phyloP scores from a whole-genome alignment of 2,329 filamentous ascomycete species.

The Botryotinia globosa region DNA sequence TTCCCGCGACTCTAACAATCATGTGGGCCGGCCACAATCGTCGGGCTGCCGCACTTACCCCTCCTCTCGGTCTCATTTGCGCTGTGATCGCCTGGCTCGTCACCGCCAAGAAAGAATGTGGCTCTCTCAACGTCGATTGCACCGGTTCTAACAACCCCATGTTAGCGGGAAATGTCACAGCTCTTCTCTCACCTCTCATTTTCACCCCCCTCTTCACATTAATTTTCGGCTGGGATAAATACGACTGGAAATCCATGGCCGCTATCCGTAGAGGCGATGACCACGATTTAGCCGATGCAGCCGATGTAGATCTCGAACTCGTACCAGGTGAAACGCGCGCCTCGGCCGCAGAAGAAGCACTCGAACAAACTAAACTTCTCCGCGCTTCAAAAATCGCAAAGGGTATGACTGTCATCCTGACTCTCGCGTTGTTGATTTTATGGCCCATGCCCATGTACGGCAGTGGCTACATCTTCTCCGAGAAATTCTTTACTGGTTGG shows the following conservation, averaged over 20 bases:
- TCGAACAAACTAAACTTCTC: constrained; percentile 48
- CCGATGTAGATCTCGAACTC: constrained; percentile 63
- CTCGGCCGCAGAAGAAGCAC: constrained; percentile 42
- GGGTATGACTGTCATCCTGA: constrained; percentile 57
- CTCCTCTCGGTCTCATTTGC: constrained; percentile 65
- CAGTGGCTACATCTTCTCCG: constrained; percentile 74
- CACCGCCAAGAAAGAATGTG: constrained; percentile 67
- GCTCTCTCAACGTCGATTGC: constrained; percentile 65
- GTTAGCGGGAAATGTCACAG: constrained; percentile 82
- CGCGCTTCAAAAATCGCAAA: constrained; percentile 52
- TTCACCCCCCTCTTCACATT: constrained; percentile 76
- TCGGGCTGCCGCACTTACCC: constrained; percentile 67
- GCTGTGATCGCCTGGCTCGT: constrained; percentile 76
- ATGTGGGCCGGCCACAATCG: constrained; percentile 79
- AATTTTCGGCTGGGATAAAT: constrained; percentile 62
- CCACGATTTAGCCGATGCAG: constrained; percentile 62
- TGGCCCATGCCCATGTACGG: constrained; percentile 96
- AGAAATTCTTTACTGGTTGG: constrained; percentile 81
- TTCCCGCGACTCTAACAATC: constrained; percentile 77
- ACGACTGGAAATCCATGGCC: constrained; percentile 84
- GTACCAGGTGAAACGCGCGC: constrained; percentile 49
- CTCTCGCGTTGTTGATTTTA: constrained; percentile 70
- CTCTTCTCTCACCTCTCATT: constrained; percentile 71
- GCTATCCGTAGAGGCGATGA: constrained; percentile 77
- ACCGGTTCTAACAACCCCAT: constrained; percentile 86